Evolutionary conservation across 2,329 filamentous ascomycete genomes (phyloP).

Genomic region (Penicillium janthinellum): DNA sequence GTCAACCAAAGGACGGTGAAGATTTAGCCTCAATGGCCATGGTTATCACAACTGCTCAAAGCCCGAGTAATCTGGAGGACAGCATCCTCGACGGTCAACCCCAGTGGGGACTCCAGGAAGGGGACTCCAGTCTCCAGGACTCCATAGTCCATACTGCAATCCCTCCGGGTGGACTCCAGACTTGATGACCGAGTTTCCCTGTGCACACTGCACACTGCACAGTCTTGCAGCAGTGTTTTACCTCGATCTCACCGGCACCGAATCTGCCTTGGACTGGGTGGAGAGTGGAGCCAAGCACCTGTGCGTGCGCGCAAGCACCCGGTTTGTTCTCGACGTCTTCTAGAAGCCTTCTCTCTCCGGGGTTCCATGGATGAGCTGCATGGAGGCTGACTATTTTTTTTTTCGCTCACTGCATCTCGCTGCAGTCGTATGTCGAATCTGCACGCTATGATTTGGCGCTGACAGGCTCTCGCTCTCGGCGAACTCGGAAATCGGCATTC

Average conservation of each 20-base stretch:
- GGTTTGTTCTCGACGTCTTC: slow-evolving; percentile 38
- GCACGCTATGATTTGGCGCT: neutral
- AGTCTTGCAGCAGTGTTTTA: too few relatives aligned
- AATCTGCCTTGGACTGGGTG: slow-evolving; percentile 7
- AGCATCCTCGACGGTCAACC: neutral
- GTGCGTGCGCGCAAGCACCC: slow-evolving; percentile 21
- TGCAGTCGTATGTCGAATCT: neutral
- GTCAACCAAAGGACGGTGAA: neutral
- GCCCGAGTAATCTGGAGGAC: neutral
- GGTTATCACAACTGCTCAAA: neutral
- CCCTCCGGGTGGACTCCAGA: neutral
- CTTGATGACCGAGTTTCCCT: neutral
- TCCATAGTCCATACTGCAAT: neutral
- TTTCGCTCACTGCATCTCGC: neutral
- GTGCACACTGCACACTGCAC: too few relatives aligned
- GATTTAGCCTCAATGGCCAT: neutral
- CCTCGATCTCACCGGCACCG: slow-evolving; percentile 13
- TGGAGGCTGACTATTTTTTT: neutral
- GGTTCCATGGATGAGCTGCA: slow-evolving; percentile 26
- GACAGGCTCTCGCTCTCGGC: neutral
- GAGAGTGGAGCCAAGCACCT: slow-evolving; percentile 14
- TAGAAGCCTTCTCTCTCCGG: slow-evolving; percentile 32
- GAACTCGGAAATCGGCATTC: slow-evolving; percentile 16
- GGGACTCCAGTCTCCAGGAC: slow-evolving; percentile 1
- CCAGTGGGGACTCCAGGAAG: slow-evolving; percentile 2